Conservation (phyloP, 495 filamentous ascomycete genomes). For the Platismatia glauca region DNA sequence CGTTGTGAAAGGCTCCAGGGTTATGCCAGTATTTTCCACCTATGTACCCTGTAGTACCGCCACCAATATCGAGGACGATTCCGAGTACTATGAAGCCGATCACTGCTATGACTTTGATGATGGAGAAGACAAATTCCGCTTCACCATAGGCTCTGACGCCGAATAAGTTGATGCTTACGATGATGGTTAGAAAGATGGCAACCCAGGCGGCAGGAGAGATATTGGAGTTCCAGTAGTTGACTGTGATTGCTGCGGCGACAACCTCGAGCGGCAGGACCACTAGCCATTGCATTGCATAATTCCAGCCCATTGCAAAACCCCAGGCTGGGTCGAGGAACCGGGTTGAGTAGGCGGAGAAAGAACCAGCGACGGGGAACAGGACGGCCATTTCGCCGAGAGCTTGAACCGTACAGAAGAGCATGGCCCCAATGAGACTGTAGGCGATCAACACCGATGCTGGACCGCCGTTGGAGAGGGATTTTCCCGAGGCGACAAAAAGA, state of each 20-base stretch:
- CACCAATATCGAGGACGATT: slow-evolving; percentile 70
- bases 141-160: slow-evolving; percentile 85
- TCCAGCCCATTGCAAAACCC: slow-evolving; percentile 99
- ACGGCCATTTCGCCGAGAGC: slow-evolving; percentile 90
- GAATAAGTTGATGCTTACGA: slow-evolving; percentile 75
- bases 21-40: slow-evolving; percentile 75
- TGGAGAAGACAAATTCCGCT: slow-evolving; percentile 80
- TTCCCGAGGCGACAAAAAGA: slow-evolving; percentile 81
- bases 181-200: slow-evolving; percentile 66
- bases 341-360: slow-evolving; percentile 86
- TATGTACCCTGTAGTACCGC: slow-evolving; percentile 70
- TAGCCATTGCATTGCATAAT: slow-evolving; percentile 94
- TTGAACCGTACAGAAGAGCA: slow-evolving; percentile 89
- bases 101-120: slow-evolving; percentile 78
- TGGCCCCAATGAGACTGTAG: slow-evolving; percentile 72
- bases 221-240: slow-evolving; percentile 67
- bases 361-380: slow-evolving; percentile 81
- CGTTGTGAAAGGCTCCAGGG: slow-evolving; percentile 83
- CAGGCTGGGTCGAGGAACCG: slow-evolving; percentile 89
- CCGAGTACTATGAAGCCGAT: slow-evolving; percentile 82
- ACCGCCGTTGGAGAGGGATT: slow-evolving; percentile 66
- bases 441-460: slow-evolving; percentile 78
- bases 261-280: slow-evolving; percentile 83
- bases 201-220: slow-evolving; percentile 73
- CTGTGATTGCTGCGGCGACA: slow-evolving; percentile 80